These are phyloP conservation scores for Bonnemaisonia californica DNA, from an alignment of 31 red algal genomes.

Conservation along the genomic window DNA sequence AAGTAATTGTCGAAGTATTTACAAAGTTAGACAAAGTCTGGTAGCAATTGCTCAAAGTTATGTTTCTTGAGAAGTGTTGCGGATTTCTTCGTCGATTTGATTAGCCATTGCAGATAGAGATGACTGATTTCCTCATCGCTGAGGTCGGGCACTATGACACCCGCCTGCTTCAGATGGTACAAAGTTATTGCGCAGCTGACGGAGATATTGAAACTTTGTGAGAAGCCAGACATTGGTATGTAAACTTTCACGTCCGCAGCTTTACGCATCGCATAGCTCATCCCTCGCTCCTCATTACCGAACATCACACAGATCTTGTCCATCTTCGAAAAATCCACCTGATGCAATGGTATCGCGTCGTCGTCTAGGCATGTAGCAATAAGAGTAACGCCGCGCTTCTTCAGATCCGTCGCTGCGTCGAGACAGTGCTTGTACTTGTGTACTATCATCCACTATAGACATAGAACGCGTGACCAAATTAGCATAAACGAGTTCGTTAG, in stretches of 20 bases:
- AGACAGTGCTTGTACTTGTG: slow-evolving; percentile 71
- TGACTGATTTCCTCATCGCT: slow-evolving; percentile 61
- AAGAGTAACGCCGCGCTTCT: slow-evolving; percentile 67
- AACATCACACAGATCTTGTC: slow-evolving; percentile 87
- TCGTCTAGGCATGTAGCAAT: slow-evolving; percentile 88
- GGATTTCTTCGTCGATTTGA: slow-evolving; percentile 76
- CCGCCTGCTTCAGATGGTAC: slow-evolving; percentile 72
- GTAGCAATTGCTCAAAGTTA: slow-evolving; percentile 61
- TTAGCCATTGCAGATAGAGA: slow-evolving; percentile 82
- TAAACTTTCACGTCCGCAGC: slow-evolving; percentile 79
- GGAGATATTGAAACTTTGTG: slow-evolving; percentile 93
- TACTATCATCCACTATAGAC: slow-evolving; percentile 80
- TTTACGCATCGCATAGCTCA: slow-evolving; percentile 74
- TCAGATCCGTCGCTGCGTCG: slow-evolving; percentile 77
- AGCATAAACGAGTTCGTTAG: too few relatives aligned
- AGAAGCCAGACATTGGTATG: slow-evolving; percentile 91
- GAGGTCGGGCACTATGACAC: slow-evolving; percentile 76
- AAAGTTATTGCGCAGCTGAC: slow-evolving; percentile 79
- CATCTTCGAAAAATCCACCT: slow-evolving; percentile 74
- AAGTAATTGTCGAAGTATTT: too few relatives aligned
- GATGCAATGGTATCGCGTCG: slow-evolving; percentile 68
- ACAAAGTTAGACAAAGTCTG: slow-evolving; percentile 59
- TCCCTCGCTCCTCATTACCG: slow-evolving; percentile 94
- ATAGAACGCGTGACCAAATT: too few relatives aligned
- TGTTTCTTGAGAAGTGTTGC: slow-evolving; percentile 74